Evolutionary conservation across 202 grass and related monocot species (phyloP).

Genomic region (Schoenoplectus triqueter): DNA sequence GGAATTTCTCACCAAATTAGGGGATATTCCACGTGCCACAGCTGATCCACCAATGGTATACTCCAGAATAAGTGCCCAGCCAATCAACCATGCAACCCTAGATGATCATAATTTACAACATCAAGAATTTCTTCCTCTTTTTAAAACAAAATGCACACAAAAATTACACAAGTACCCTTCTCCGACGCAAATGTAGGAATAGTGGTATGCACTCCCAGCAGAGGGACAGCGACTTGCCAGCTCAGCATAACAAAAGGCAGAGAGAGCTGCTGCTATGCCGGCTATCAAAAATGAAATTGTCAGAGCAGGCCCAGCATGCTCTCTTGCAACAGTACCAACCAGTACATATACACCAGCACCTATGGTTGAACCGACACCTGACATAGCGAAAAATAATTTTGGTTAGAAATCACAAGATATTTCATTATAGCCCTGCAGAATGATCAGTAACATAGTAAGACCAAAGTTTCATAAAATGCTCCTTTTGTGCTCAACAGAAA

Average conservation of each 20-base stretch:
- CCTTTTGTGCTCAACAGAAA: neutral
- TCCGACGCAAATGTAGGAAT: conserved; percentile 95
- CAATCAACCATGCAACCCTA: conserved; percentile 97
- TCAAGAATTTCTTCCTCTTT: conserved; percentile 14
- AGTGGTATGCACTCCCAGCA: conserved; percentile 92
- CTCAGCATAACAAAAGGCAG: conserved; percentile 97
- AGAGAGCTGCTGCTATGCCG: conserved; percentile 86
- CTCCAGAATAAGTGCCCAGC: conserved; percentile 94
- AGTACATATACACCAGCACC: conserved; percentile 97
- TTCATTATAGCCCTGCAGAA: neutral
- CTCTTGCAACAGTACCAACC: conserved; percentile 87
- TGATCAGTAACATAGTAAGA: neutral
- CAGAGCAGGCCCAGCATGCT: conserved; percentile 82
- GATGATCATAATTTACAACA: conserved; percentile 25
- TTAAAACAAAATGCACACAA: neutral
- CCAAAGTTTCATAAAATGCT: neutral
- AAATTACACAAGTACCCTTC: conserved; percentile 73
- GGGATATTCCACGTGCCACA: conserved; percentile 96
- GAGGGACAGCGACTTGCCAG: conserved; percentile 94
- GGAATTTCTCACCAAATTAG: conserved; percentile 74
- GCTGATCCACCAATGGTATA: conserved; percentile 98
- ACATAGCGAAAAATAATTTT: neutral
- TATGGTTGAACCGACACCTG: conserved; percentile 92
- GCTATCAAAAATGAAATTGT: conserved; percentile 92
- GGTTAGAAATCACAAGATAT: neutral